Base-by-base conservation (phyloP, 202 grass and related monocot species). In the Schoenoplectus triqueter region DNA sequence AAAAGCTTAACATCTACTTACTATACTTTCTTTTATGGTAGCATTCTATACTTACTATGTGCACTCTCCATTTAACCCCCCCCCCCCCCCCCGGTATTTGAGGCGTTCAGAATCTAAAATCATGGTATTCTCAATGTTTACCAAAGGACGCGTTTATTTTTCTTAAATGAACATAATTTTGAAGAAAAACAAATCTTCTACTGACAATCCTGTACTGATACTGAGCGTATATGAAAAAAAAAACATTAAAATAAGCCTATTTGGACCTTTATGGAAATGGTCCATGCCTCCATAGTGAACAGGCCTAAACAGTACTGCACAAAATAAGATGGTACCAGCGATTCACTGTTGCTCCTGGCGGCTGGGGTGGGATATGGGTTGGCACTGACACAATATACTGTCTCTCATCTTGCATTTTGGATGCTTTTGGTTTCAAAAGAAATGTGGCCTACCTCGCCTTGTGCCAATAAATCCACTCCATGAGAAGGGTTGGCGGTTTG, bases 331-430 rank as follows among this genome's bases (percentile, higher is more conserved):
- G 73, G 73, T 77, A 77, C 73, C 73, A 77, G 73, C 11, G 17
- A 59, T 77, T 77, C 13, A 57, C 73, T 77, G 73, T 56, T 77
- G 73, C 73, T 77, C 73, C 73, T 77, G 51, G 51, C 50, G 73
- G 51, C 73, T 77, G 73, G 73, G 73, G 73, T 55, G 73, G 10
- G 73, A 31, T 31, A 77, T 77, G 73, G 73, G 73, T 77, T 77
- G 73, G 73, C 73, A 77, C 73, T 77, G 73, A 77, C 73, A 77
- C 50, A 77, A 77, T 77, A 77, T 77, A 77, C 73, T 77, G 5
- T 56, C 73, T 18, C 69, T 55, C 47, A 31, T 31, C 20, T 76
- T 56, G 56, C 49, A 57, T 40, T 77, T 57, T 77, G 73, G 50
- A 56, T 77, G 73, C 73, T 56, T 77, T 77, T 56, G 73, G 21